phyloP scores from a whole-genome alignment of 495 filamentous ascomycete species.

The Penicillium ochrochloron region DNA sequence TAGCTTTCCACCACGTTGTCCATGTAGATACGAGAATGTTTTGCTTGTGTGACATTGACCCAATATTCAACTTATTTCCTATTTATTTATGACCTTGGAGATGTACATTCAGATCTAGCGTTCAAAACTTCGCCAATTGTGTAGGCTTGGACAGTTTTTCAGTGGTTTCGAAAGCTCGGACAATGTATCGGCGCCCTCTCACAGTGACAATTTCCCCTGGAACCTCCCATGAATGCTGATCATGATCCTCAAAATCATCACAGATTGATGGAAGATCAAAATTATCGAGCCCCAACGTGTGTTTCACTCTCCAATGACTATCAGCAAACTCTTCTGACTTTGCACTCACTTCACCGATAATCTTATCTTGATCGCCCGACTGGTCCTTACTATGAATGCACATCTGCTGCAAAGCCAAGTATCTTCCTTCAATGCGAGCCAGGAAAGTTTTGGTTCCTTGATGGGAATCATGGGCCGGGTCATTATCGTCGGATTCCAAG shows the following conservation, averaged over 20 bases:
- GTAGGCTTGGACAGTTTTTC: neutral
- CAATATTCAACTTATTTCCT: neutral
- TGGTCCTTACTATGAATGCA: neutral
- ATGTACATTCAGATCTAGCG: neutral
- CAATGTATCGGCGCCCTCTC: neutral
- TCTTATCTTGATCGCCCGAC: neutral
- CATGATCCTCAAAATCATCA: neutral
- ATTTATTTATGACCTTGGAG: neutral
- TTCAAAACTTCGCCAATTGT: neutral
- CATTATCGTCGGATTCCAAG: neutral
- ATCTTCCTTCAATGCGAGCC: neutral
- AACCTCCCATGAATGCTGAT: neutral
- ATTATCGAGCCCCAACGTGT: neutral
- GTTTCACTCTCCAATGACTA: neutral
- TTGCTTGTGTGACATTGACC: neutral
- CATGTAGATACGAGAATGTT: conserved; percentile 13
- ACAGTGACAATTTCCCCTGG: neutral
- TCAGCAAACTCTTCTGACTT: neutral
- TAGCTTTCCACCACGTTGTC: neutral
- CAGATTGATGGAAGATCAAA: neutral
- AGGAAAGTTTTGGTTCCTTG: neutral
- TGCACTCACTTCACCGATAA: neutral
- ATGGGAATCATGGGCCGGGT: neutral
- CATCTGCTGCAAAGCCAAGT: neutral
- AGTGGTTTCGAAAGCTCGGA: neutral